Percentiles rank a stretch among this genome's conserved stretches.
Conservation (phyloP, 257 asterid species). For the Craterostigma plantagineum region DNA sequence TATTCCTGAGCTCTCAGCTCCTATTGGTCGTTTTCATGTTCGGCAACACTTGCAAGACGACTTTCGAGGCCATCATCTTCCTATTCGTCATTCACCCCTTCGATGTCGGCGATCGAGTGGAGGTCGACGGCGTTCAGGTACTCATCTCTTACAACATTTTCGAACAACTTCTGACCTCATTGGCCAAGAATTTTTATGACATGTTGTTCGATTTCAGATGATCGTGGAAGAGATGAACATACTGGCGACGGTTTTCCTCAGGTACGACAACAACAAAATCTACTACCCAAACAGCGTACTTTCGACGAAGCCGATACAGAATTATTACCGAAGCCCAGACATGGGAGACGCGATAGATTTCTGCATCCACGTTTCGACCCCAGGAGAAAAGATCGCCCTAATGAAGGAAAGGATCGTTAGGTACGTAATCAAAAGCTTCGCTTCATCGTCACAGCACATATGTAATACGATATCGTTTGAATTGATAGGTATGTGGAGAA, state of each 20-base stretch:
- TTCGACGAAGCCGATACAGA: conserved; percentile 57
- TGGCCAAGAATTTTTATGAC: not conserved
- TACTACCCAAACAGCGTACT: conserved; percentile 62
- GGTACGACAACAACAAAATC: conserved; percentile 61
- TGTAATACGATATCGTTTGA: too few species aligned
- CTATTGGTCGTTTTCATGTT: conserved; percentile 78
- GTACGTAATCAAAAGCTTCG: conserved; percentile 17
- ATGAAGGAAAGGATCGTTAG: conserved; percentile 67
- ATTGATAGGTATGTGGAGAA: conserved; percentile 48
- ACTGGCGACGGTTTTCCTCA: conserved; percentile 57
- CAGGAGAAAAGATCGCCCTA: conserved; percentile 41
- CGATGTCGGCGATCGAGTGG: conserved; percentile 95
- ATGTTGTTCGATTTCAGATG: conserved; percentile 37
- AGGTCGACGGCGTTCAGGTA: conserved; percentile 77
- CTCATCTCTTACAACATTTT: conserved; percentile 3
- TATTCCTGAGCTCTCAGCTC: conserved; percentile 74
- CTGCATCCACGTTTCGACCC: conserved; percentile 60
- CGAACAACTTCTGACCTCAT: not conserved
- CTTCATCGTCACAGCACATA: conserved; percentile 1
- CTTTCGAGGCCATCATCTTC: conserved; percentile 82
- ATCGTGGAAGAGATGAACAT: conserved; percentile 93
- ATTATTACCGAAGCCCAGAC: conserved; percentile 82
- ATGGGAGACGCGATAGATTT: conserved; percentile 84
- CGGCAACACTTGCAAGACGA: conserved; percentile 87
- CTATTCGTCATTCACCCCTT: conserved; percentile 90